Evolutionary conservation across 2,329 filamentous ascomycete genomes (phyloP).

Genomic region (Cladophialophora psammophila): DNA sequence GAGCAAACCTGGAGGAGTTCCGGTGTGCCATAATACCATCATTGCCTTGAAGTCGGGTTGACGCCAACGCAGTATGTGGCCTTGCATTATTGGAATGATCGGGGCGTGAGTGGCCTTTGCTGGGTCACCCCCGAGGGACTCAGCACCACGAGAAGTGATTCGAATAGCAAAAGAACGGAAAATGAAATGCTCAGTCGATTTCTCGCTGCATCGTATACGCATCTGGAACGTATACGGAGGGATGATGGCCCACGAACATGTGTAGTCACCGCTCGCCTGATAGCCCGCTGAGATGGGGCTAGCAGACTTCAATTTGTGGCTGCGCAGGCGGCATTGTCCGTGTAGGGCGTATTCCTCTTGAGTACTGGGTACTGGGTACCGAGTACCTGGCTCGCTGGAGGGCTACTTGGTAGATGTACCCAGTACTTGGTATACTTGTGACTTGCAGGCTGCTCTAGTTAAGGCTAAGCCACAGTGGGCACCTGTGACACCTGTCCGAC

Average conservation of each 20-base stretch:
- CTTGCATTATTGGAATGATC: background rate
- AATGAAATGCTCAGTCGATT: background rate
- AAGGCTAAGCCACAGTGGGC: background rate
- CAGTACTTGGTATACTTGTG: no score
- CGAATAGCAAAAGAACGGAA: background rate
- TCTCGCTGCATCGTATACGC: background rate
- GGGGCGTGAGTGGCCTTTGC: background rate
- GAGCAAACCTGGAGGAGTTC: background rate
- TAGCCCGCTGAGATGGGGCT: no score
- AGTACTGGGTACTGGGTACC: no score
- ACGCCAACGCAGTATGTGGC: background rate
- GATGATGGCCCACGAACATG: no score
- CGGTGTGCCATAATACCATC: background rate
- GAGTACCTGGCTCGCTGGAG: no score
- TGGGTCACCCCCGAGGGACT: background rate
- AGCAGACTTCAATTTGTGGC: no score
- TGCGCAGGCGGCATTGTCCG: no score
- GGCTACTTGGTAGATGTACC: no score
- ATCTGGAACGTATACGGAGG: background rate
- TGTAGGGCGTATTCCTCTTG: no score
- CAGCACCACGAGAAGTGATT: background rate
- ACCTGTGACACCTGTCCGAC: background rate
- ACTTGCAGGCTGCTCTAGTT: background rate
- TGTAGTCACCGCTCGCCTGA: no score
- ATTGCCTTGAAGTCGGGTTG: background rate